Conservation (phyloP, 495 filamentous ascomycete species). For the Aspergillus kassunensis region DNA sequence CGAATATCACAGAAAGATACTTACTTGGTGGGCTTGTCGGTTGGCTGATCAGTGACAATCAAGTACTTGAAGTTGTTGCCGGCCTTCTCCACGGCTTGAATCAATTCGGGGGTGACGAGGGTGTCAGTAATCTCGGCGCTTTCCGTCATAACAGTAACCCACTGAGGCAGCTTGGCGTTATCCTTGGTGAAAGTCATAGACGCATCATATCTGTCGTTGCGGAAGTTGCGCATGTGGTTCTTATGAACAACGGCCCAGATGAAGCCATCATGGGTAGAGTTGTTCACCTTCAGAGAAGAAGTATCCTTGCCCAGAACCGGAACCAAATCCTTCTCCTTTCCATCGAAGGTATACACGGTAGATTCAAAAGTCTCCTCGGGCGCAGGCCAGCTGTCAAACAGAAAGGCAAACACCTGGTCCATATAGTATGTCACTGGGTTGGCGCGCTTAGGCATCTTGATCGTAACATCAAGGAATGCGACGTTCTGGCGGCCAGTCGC, state of each 20-base stretch:
- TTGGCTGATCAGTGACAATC: constrained; percentile 85
- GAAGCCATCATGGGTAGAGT: constrained; percentile 82
- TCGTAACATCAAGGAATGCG: constrained; percentile 79
- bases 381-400: constrained; percentile 68
- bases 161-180: constrained; percentile 79
- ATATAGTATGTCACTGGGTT: constrained; percentile 73
- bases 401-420: constrained; percentile 66
- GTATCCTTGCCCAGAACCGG: constrained; percentile 53
- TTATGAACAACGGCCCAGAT: constrained; percentile 97
- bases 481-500: constrained; percentile 93
- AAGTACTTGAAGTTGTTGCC: constrained; percentile 83
- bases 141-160: constrained; percentile 95
- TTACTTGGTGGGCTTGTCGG: constrained; percentile 86
- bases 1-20: constrained; percentile 23
- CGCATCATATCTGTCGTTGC: constrained; percentile 91
- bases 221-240: constrained; percentile 81
- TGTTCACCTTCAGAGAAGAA: constrained; percentile 51
- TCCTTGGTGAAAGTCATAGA: constrained; percentile 91
- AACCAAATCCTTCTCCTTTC: constrained; percentile 74
- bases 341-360: constrained; percentile 81
- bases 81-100: constrained; percentile 73
- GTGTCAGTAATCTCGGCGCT: constrained; percentile 91
- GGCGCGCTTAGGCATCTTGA: constrained; percentile 82
- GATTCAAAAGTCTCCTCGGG: constrained; percentile 71
- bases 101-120: constrained; percentile 77